Conservation (phyloP, 2,329 filamentous ascomycete species). For the Colletotrichum tropicicola region DNA sequence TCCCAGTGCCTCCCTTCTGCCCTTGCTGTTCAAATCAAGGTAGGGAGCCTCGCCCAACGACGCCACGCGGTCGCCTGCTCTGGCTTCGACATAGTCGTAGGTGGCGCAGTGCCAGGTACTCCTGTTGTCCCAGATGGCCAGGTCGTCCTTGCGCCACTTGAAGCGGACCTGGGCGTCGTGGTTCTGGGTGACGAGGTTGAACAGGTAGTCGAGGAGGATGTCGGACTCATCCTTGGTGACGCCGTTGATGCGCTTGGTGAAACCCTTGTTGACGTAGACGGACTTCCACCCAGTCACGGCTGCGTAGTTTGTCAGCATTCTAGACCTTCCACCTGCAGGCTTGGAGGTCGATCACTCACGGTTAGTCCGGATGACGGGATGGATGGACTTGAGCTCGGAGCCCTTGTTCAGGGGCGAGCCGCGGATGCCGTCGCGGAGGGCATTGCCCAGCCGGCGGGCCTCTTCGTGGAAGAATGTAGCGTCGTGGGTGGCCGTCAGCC, state of each 20-base stretch:
- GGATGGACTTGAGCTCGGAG: slow-evolving; percentile 55
- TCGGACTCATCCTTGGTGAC: slow-evolving; percentile 63
- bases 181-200: slow-evolving; percentile 60
- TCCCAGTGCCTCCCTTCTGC: slow-evolving; percentile 48
- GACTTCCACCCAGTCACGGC: slow-evolving; percentile 67
- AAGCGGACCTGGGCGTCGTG: slow-evolving; percentile 66
- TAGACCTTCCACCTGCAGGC: neutral
- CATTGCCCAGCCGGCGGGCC: slow-evolving; percentile 55
- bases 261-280: slow-evolving; percentile 59
- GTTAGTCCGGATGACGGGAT: slow-evolving; percentile 67
- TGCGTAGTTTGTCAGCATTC: slow-evolving; percentile 5
- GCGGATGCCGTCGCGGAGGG: slow-evolving; percentile 51
- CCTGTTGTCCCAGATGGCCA: slow-evolving; percentile 74
- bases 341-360: slow-evolving; percentile 35
- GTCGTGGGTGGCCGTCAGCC: slow-evolving; percentile 58
- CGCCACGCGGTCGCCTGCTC: slow-evolving; percentile 51
- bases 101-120: slow-evolving; percentile 63
- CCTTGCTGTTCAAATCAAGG: slow-evolving; percentile 46
- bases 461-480: slow-evolving; percentile 60
- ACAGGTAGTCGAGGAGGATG: slow-evolving; percentile 56
- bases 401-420: slow-evolving; percentile 68
- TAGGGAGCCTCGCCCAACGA: slow-evolving; percentile 54
- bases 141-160: slow-evolving; percentile 60
- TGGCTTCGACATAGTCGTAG: slow-evolving; percentile 63
- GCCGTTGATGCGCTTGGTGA: slow-evolving; percentile 64